A percentile compares a stretch with the other conserved stretches of the same genome.
phyloP scores from a whole-genome alignment of 164 flowering plant species.

The Vitis rupestris region DNA sequence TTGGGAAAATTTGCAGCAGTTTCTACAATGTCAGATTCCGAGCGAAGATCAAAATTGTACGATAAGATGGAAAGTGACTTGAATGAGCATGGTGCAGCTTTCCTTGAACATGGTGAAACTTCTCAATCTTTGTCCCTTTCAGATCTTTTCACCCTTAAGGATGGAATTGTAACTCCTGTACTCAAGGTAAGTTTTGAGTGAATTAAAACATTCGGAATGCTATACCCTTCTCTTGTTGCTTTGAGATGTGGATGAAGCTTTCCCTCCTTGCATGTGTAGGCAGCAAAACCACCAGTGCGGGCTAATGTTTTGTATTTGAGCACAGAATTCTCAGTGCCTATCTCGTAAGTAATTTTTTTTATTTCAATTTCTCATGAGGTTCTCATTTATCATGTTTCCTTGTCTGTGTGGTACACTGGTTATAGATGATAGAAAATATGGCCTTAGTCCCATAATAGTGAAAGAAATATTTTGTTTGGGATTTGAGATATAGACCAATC shows the following conservation, averaged over 20 bases:
- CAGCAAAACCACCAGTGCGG: constrained; percentile 88
- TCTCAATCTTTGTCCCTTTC: constrained; percentile 90
- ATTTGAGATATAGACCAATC: too few relatives aligned
- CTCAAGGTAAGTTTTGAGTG: constrained; percentile 51
- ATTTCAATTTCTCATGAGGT: neutral
- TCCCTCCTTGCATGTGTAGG: constrained; percentile 35
- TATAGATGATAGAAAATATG: too few relatives aligned
- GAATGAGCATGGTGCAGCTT: constrained; percentile 69
- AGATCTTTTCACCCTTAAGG: constrained; percentile 65
- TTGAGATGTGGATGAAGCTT: constrained; percentile 1
- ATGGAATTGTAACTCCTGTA: constrained; percentile 82
- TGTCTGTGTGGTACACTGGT: neutral
- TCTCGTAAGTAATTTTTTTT: constrained; percentile 56
- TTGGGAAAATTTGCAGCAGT: constrained; percentile 20
- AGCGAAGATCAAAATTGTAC: constrained; percentile 54
- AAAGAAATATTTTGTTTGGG: too few relatives aligned
- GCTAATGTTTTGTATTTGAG: constrained; percentile 80
- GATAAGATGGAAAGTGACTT: constrained; percentile 77
- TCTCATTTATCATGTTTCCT: neutral
- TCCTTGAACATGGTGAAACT: constrained; percentile 80
- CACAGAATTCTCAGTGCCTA: constrained; percentile 53
- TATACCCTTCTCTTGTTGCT: neutral
- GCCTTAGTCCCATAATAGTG: too few relatives aligned
- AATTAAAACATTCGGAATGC: neutral
- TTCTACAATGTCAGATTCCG: constrained; percentile 27